Percentiles rank a stretch among this genome's conserved stretches.
Evolutionary conservation across 2,329 filamentous ascomycete genomes (phyloP).

Genomic region (Monilinia fructigena): DNA sequence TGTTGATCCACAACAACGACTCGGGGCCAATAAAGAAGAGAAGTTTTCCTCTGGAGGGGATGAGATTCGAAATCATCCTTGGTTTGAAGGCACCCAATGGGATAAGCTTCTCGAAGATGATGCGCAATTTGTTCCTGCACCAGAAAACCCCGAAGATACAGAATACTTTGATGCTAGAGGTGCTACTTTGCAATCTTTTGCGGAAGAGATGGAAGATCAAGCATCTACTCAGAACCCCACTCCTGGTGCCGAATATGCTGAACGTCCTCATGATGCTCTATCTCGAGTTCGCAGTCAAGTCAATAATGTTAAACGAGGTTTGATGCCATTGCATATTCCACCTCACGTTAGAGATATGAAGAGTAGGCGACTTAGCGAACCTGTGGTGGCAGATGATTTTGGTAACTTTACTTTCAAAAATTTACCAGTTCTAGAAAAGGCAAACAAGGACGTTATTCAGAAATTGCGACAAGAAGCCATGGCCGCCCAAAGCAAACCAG

Average conservation of each 20-base stretch:
- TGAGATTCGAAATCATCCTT: conserved; percentile 85
- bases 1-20: conserved; percentile 73
- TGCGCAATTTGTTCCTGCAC: conserved; percentile 89
- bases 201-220: conserved; percentile 92
- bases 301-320: conserved; percentile 80
- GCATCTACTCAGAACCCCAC: conserved; percentile 68
- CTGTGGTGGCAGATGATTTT: conserved; percentile 86
- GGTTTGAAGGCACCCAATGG: conserved; percentile 89
- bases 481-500: conserved; percentile 58
- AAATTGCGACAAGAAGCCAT: conserved; percentile 90
- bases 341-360: conserved; percentile 92
- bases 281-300: conserved; percentile 86
- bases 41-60: conserved; percentile 81
- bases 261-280: conserved; percentile 90
- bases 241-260: conserved; percentile 74
- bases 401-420: conserved; percentile 98
- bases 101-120: conserved; percentile 89
- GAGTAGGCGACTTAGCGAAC: conserved; percentile 85
- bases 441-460: conserved; percentile 98
- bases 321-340: conserved; percentile 95
- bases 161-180: conserved; percentile 96
- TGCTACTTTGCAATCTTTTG: conserved; percentile 87
- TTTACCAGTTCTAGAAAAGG: conserved; percentile 90
- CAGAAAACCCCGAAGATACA: conserved; percentile 93
- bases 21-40: conserved; percentile 83